Evolutionary conservation across 2,329 filamentous ascomycete species (phyloP), one percentile per base, ranked within the genome.

Genomic region (Aureobasidium leucospermi): DNA sequence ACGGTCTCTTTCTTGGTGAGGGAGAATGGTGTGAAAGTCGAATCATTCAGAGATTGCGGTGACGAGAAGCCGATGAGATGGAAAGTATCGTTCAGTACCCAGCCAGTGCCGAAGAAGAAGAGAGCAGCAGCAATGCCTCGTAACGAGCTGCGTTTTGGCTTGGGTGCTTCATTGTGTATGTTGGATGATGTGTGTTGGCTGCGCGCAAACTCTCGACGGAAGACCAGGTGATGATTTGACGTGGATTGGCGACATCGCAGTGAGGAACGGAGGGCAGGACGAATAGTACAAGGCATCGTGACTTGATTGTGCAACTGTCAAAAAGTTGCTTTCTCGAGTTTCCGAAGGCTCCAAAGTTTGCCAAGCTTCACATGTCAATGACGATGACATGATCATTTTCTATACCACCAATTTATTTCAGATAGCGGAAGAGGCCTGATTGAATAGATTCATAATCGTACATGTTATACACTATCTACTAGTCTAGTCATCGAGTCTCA

Each of bases 21-120:
- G 29, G 78, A 82, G 73, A 88, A 92, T 3, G 83, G 81, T 38
- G 80, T 80, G 72, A 90, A 91, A 28, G 76, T 79, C 59, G 78
- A 75, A 13, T 76, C 71, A 73, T 88, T 85, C 61, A 90, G 66
- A 29, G 38, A 15, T 9, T 51, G 28, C 6, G 51, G 45, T 16
- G 56, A 46, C 7, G 58, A 45, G 28, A 52, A 60, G 48, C 19
- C 16, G 1, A 53, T 16, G 31, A 51, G 19, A 3, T 53, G 38
- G 41, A 47, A 47, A 3, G 39, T 15, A 15, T 9, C 10, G 8
- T 53, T 47, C 48, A 60, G 7, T 15, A 13, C 16, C 58, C 47
- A 53, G 42, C 55, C 55, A 38, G 43, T 48, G 11, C 43, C 43
- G 23, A 58, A 47, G 43, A 58, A 58, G 43, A 46, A 29, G 15